Conservation (phyloP, 805 yeast species). For the Diddensiella transvaalensis region DNA sequence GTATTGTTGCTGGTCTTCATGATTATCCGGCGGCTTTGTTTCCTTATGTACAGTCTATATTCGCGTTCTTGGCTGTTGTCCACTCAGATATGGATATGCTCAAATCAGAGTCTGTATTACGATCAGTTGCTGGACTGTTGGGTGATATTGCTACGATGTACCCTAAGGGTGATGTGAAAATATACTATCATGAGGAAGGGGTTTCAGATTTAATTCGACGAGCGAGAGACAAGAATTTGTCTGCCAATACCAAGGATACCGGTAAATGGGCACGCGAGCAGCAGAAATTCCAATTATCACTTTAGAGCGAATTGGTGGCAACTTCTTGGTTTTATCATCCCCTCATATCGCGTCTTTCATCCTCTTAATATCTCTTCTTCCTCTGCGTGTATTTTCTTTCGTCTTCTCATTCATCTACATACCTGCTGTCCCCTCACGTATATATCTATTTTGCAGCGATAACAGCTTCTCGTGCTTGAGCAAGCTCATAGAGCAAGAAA, state of each 20-base stretch:
- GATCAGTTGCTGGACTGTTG: slow-evolving; percentile 83
- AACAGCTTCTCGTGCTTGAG: no score
- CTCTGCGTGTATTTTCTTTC: not conserved
- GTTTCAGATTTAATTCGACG: slow-evolving; percentile 69
- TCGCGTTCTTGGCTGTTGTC: slow-evolving; percentile 61
- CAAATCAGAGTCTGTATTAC: slow-evolving; percentile 64
- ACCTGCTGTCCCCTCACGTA: not conserved
- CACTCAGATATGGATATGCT: slow-evolving; percentile 58
- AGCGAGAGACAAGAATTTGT: slow-evolving; percentile 59
- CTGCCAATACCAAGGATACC: slow-evolving; percentile 74
- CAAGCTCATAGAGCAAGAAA: no score
- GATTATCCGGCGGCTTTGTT: slow-evolving; percentile 60
- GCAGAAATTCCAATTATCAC: slow-evolving; percentile 45
- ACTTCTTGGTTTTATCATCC: no score
- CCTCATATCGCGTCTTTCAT: not conserved
- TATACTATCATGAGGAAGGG: slow-evolving; percentile 70
- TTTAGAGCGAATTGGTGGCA: no score
- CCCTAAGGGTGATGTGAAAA: slow-evolving; percentile 70
- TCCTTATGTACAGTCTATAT: slow-evolving; percentile 65
- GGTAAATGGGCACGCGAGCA: slow-evolving; percentile 97
- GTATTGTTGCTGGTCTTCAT: slow-evolving; percentile 86
- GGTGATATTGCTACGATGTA: slow-evolving; percentile 92
- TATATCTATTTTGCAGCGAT: no score
- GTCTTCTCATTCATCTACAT: not conserved
- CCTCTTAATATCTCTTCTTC: not conserved